Conservation (phyloP, 805 yeast species). For the Saccharomycopsis babjevae region DNA sequence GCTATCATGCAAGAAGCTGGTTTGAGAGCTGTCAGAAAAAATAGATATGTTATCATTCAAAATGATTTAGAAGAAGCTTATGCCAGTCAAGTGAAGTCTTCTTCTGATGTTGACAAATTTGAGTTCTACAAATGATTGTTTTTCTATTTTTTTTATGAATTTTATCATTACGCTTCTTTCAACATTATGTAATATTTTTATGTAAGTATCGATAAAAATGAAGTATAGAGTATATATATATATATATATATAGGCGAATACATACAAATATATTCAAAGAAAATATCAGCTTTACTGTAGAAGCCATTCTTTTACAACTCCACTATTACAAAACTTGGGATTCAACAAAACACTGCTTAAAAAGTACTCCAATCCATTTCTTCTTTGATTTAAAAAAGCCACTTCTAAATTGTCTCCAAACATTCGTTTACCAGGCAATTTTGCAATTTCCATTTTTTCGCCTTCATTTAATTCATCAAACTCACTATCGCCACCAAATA, state of each 20-base stretch:
- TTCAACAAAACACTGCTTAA: constrained; percentile 12
- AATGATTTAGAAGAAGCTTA: constrained; percentile 97
- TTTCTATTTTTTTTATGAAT: not conserved
- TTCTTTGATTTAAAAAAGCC: constrained; percentile 9
- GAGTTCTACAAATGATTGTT: constrained; percentile 75
- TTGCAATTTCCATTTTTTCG: constrained; percentile 10
- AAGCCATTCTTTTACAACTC: constrained; percentile 14
- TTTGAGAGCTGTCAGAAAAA: constrained; percentile 94
- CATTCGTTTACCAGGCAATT: constrained; percentile 13
- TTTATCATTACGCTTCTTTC: not conserved
- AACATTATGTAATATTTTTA: not conserved
- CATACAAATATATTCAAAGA: not conserved
- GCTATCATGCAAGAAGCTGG: constrained; percentile 99
- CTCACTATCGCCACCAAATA: not conserved
- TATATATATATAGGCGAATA: not conserved
- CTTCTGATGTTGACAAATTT: constrained; percentile 91
- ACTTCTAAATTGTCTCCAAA: constrained; percentile 12
- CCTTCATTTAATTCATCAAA: not conserved
- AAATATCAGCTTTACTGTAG: not conserved
- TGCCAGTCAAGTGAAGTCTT: constrained; percentile 91
- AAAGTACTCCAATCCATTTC: constrained; percentile 16
- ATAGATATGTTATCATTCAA: constrained; percentile 92
- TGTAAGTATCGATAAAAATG: not conserved
- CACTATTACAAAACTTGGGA: constrained; percentile 12
- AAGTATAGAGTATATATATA: not conserved